Evolutionary conservation across 2,329 filamentous ascomycete genomes (phyloP).

Genomic region (Leptographium flavum): DNA sequence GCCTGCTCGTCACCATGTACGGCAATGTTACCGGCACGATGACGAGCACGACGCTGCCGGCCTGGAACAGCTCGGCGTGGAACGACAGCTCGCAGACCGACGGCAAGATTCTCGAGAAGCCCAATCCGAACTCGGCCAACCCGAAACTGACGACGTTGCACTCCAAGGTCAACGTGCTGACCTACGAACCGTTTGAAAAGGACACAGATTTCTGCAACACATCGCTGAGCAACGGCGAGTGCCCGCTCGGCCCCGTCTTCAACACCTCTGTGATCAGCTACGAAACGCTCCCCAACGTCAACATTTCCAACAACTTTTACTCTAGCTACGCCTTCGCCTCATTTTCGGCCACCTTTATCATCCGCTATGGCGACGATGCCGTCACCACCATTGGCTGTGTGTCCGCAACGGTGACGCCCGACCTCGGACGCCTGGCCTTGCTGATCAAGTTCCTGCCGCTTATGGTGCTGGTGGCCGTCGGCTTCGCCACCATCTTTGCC

Average conservation of each 20-base stretch:
- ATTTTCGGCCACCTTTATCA: constrained; percentile 55
- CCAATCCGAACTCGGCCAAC: constrained; percentile 27
- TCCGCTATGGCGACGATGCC: constrained; percentile 58
- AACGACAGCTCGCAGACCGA: constrained; percentile 39
- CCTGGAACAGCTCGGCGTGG: constrained; percentile 46
- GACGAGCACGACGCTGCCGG: constrained; percentile 41
- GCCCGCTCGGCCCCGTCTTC: constrained; percentile 67
- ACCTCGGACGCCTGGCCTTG: constrained; percentile 56
- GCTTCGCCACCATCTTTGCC: constrained; percentile 67
- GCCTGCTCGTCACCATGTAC: constrained; percentile 66
- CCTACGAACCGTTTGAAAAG: constrained; percentile 53
- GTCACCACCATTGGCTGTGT: constrained; percentile 63
- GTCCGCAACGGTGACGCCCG: constrained; percentile 69
- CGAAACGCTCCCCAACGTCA: constrained; percentile 53
- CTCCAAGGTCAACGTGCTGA: constrained; percentile 57
- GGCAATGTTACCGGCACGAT: constrained; percentile 77
- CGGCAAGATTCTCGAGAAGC: constrained; percentile 65
- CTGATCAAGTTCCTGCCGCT: constrained; percentile 65
- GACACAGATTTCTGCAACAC: constrained; percentile 51
- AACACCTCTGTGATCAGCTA: constrained; percentile 19
- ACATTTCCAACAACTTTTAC: constrained; percentile 56
- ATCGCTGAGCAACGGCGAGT: constrained; percentile 44
- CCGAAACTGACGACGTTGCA: constrained; percentile 60
- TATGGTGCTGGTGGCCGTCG: constrained; percentile 64
- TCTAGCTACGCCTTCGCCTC: constrained; percentile 82